Percentiles rank a stretch among this genome's conserved stretches.
Evolutionary conservation across 345 rosid genomes (phyloP).

Genomic region (Melaleuca quinquenervia): DNA sequence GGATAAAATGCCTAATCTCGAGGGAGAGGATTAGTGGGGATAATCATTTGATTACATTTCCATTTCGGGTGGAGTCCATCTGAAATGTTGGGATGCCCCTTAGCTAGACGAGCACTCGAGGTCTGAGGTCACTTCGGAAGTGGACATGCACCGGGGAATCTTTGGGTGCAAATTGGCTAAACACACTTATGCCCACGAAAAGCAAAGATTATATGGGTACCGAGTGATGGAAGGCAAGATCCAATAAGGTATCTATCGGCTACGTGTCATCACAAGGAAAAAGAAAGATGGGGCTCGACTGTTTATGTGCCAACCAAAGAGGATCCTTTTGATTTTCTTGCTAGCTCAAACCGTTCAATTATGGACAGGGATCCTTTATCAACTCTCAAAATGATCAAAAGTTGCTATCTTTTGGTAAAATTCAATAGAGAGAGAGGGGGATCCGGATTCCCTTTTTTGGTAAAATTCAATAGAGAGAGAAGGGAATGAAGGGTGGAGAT

Average conservation of each 20-base stretch:
- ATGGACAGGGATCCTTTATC: neutral
- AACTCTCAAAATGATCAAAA: neutral
- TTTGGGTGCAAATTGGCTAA: neutral
- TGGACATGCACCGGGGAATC: neutral
- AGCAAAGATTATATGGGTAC: neutral
- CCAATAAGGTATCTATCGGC: neutral
- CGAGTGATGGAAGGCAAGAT: neutral
- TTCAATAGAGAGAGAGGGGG: too few relatives aligned
- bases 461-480: too few relatives aligned
- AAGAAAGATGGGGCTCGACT: neutral
- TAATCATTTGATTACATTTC: neutral
- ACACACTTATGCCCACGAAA: neutral
- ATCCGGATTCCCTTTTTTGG: too few relatives aligned
- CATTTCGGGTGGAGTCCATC: neutral
- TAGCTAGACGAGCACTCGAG: neutral
- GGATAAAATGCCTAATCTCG: neutral
- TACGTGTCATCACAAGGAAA: neutral
- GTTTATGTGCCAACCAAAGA: neutral
- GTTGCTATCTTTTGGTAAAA: neutral
- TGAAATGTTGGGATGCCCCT: neutral
- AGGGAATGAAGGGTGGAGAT: too few relatives aligned
- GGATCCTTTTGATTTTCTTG: neutral
- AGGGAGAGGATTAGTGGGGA: neutral
- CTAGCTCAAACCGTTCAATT: neutral
- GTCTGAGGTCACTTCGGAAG: neutral